Evolutionary conservation across 78 protist genomes (phyloP).

Genomic region (Dictyostelium capitatum): DNA sequence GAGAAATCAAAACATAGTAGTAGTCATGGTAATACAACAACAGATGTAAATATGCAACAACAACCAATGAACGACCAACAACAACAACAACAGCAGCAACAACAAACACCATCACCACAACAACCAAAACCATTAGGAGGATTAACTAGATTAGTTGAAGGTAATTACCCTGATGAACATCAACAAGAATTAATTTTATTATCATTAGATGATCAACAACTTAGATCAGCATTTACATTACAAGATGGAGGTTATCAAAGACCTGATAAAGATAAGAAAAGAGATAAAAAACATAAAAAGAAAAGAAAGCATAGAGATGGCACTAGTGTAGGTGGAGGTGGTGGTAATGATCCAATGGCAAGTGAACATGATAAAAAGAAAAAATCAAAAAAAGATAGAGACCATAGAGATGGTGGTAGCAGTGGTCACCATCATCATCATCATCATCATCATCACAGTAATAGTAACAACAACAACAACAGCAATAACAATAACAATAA

Average conservation of each 20-base stretch:
- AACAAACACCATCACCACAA: not conserved
- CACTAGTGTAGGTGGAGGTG: not conserved
- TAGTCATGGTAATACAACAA: not conserved
- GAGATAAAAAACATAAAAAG: constrained; percentile 6
- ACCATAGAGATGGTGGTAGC: not conserved
- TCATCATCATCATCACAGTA: not conserved
- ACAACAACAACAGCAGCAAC: constrained; percentile 34
- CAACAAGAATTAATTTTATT: constrained; percentile 63
- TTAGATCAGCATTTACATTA: constrained; percentile 54
- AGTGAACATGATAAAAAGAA: not conserved
- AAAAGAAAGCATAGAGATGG: constrained; percentile 38
- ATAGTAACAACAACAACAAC: not conserved
- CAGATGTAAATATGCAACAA: constrained; percentile 17
- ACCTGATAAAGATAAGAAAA: constrained; percentile 25
- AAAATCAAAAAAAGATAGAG: constrained; percentile 4
- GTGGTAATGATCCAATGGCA: no score
- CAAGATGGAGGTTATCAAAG: constrained; percentile 71
- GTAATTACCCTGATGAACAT: constrained; percentile 9
- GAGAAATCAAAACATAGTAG: constrained; percentile 33
- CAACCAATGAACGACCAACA: constrained; percentile 44
- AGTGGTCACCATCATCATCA: not conserved
- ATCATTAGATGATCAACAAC: constrained; percentile 38
- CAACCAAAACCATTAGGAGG: constrained; percentile 17
- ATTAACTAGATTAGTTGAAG: constrained; percentile 47
- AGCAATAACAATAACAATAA: not conserved